These are phyloP conservation scores for Coriolopsis trogii DNA, from an alignment of 1,284 basidiomycete species.

Conservation along the genomic window DNA sequence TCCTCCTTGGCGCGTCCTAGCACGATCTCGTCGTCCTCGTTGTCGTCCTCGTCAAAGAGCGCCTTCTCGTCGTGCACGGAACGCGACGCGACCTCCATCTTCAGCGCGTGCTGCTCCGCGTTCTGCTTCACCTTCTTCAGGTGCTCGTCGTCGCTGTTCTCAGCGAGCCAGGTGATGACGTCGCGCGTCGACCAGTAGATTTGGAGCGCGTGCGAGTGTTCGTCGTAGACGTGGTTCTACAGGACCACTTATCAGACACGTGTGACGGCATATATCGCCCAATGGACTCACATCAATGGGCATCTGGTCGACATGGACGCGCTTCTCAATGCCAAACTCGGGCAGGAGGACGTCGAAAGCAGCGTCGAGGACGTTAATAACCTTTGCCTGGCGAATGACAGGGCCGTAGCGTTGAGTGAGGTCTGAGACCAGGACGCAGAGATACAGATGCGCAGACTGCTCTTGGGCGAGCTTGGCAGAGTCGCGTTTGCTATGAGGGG, in stretches of 20 bases:
- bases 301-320: slow-evolving; percentile 98
- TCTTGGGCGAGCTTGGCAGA: slow-evolving; percentile 93
- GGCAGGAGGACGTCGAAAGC: slow-evolving; percentile 95
- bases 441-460: slow-evolving; percentile 93
- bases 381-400: slow-evolving; percentile 90
- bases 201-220: slow-evolving; percentile 86
- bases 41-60: slow-evolving; percentile 86
- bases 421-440: slow-evolving; percentile 92
- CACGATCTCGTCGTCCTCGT: slow-evolving; percentile 78
- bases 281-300: slow-evolving; percentile 79
- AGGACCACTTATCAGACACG: background rate
- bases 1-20: slow-evolving; percentile 60
- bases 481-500: slow-evolving; percentile 72
- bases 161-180: slow-evolving; percentile 92
- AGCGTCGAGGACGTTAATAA: slow-evolving; percentile 92
- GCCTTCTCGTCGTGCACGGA: slow-evolving; percentile 85
- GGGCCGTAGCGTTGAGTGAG: slow-evolving; percentile 94
- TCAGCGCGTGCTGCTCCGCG: slow-evolving; percentile 80
- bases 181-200: slow-evolving; percentile 93
- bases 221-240: slow-evolving; percentile 93
- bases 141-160: slow-evolving; percentile 93
- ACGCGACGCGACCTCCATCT: slow-evolving; percentile 84
- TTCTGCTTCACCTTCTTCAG: slow-evolving; percentile 90
- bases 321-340: slow-evolving; percentile 97
- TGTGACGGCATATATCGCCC: background rate